Conservation (phyloP, 345 rosid species). For the Camelina neglecta region DNA sequence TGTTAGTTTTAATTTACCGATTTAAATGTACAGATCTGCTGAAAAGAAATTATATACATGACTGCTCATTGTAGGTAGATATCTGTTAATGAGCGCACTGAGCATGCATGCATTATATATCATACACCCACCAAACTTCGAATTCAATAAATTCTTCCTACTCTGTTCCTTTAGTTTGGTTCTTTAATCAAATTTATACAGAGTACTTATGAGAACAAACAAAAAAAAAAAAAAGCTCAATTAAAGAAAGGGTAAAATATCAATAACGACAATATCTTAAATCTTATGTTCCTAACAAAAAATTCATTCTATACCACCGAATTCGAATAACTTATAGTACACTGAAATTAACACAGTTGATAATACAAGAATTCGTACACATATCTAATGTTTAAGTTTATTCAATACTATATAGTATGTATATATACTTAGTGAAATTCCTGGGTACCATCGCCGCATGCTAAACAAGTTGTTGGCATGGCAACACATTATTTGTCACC, state of each 20-base stretch:
- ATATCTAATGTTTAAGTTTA: not conserved
- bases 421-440: slow-evolving; percentile 33
- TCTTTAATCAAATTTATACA: slow-evolving; percentile 2
- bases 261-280: slow-evolving; percentile 30
- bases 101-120: slow-evolving; percentile 37
- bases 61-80: slow-evolving; percentile 33
- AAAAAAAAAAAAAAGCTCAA: not conserved
- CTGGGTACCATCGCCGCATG: slow-evolving; percentile 34
- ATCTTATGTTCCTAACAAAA: slow-evolving; percentile 5
- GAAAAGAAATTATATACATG: not conserved
- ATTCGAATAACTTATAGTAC: slow-evolving; percentile 31
- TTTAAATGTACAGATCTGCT: not conserved
- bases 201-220: not conserved
- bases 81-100: slow-evolving; percentile 37
- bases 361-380: not conserved
- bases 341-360: slow-evolving; percentile 21
- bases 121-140: slow-evolving; percentile 34
- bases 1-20: not conserved
- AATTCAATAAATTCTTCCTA: slow-evolving; percentile 37
- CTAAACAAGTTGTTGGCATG: slow-evolving; percentile 40
- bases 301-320: slow-evolving; percentile 35
- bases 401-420: slow-evolving; percentile 1
- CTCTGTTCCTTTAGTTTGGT: not conserved
- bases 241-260: not conserved
- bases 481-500: slow-evolving; percentile 29